Evolutionary conservation across 106 monocot genomes (phyloP).

Genomic region (Dendrobium officinale): DNA sequence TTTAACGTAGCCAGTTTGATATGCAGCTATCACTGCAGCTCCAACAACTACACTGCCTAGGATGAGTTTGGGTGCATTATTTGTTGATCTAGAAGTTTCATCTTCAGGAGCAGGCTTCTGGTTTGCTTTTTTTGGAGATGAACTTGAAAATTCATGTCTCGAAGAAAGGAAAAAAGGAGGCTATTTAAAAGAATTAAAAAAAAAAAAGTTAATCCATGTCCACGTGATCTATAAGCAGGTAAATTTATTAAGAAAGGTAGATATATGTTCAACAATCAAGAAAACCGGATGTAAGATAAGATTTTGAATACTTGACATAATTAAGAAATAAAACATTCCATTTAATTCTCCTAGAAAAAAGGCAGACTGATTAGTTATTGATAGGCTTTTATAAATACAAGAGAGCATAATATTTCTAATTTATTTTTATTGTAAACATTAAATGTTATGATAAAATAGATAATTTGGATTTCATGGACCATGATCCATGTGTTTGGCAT

Average conservation of each 20-base stretch:
- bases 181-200: slow-evolving; percentile 22
- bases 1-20: slow-evolving; percentile 44
- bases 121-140: slow-evolving; percentile 20
- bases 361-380: neutral
- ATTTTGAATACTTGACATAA: neutral
- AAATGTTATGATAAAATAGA: neutral
- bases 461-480: neutral
- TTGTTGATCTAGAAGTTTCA: slow-evolving; percentile 26
- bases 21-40: slow-evolving; percentile 36
- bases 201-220: neutral
- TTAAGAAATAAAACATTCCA: neutral
- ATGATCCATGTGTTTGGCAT: neutral
- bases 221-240: slow-evolving; percentile 1
- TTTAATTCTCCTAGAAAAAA: neutral
- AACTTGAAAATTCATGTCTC: slow-evolving; percentile 36
- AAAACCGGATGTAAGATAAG: neutral
- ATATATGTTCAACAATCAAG: neutral
- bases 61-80: slow-evolving; percentile 24
- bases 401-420: neutral
- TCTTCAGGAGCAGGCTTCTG: slow-evolving; percentile 22
- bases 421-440: neutral
- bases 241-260: neutral
- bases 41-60: slow-evolving; percentile 48
- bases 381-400: neutral
- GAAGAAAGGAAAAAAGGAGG: slow-evolving; percentile 35